Evolutionary conservation across 1,284 basidiomycete species (phyloP), one percentile per base, ranked within the genome.

Genomic region (Pyrrhoderma lamaoense): DNA sequence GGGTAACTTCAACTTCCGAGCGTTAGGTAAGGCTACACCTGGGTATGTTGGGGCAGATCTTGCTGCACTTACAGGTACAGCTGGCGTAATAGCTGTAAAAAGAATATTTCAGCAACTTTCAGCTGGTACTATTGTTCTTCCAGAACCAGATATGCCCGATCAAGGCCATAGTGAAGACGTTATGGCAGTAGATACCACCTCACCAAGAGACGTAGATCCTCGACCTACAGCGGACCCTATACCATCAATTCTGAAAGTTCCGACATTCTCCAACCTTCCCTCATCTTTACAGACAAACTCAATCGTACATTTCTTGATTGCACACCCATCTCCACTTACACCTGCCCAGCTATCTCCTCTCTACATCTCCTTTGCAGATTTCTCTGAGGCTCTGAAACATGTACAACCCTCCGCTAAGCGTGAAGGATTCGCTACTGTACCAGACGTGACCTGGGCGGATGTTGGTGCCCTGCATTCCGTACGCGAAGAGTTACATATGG

Each of bases 21-120:
- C 77, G 1, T 73, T 99, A 13, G 95, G 95, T 13, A 94, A 93
- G 67, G 80, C 87, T 0, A 99, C 95, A 0, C 96, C 96, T 1
- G 95, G 95, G 0, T 99, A 96, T 62, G 95, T 98, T 8, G 94
- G 95, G 35, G 95, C 95, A 0, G 95, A 99, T 70, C 68, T 99
- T 23, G 82, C 89, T 0, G 89, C 93, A 0, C 69, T 98, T 8
- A 93, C 93, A 0, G 89, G 92, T 4, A 93, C 93, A 21, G 95
- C 95, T 0, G 95, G 95, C 4, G 91, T 97, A 54, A 86, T 93
- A 43, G 93, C 95, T 0, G 93, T 99, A 39, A 97, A 98, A 69
- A 80, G 95, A 22, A 97, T 99, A 60, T 98, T 98, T 67, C 78
- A 88, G 64, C 77, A 86, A 58, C 69, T 97, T 3, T 85, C 84